Evolutionary conservation across 768 basidiomycete species (phyloP), one percentile per base, ranked within the genome.

Genomic region (Hemileccinum rubropunctum): DNA sequence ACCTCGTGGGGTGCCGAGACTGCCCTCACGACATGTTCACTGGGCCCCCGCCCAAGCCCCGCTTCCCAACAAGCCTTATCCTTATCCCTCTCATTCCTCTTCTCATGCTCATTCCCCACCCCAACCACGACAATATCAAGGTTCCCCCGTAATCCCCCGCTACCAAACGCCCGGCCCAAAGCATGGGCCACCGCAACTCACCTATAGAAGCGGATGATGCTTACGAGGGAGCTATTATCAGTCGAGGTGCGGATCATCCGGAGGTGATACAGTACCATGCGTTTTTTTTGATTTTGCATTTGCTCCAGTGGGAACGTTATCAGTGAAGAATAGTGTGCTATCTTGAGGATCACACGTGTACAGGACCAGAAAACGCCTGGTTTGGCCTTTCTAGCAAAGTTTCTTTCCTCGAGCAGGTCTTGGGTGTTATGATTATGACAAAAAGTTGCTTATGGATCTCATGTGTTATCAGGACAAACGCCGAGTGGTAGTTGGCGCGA

Each of bases 11-110:
- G 52, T 27, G 20, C 12, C 50, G 1, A 56, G 32, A 38, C 28
- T 47, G 10, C 60, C 53, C 18, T 46, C 61, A 32, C 47, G 64
- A 28, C 63, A 61, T 42, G 63, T 64, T 5, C 63, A 64, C 50
- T 64, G 63, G 63, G 64, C 59, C 1, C 63, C 63, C 20, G 61
- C 64, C n/a, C 63, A 64, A 45, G 64, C 61, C 1, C 53, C 61
- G 9, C 48, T 60, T 0, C 64, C 64, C 7, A 17, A 51, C 6
- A 58, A 60, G 9, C 58, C 63, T 12, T 66, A 66, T 15, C 63
- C 62, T 40, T 65, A 63, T 34, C 62, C 64, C 0, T 60, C 62
- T 2, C 44, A 55, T 18, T 1, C n/a, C 6, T 52, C 60, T 17
- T 55, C 58, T 11, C 49, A 35, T 1, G 44, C 63, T 4, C 26